Conservation (phyloP, 345 rosid genomes). For the Eucalyptus globulus region DNA sequence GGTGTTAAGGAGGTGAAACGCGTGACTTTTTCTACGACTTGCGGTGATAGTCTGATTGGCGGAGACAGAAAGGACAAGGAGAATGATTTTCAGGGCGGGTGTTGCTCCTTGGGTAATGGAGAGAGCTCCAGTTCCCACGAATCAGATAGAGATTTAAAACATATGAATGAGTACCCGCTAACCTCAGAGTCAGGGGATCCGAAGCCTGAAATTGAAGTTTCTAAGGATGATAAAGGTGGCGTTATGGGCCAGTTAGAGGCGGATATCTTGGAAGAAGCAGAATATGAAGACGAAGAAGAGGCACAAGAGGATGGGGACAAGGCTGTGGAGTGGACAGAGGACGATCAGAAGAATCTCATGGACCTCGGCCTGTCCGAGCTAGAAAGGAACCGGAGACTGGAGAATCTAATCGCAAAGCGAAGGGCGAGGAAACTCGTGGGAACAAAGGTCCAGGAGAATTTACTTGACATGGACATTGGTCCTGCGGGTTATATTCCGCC, state of each 20-base stretch:
- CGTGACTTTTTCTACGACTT: neutral
- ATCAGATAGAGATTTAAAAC: neutral
- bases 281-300: conserved; percentile 29
- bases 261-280: conserved; percentile 28
- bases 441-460: conserved; percentile 29
- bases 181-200: conserved; percentile 3
- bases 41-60: neutral
- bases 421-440: conserved; percentile 41
- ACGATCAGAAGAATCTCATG: conserved; percentile 78
- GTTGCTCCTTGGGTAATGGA: neutral
- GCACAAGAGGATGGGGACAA: conserved; percentile 8
- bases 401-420: conserved; percentile 63
- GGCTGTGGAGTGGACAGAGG: conserved; percentile 67
- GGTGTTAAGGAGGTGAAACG: neutral
- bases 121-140: neutral
- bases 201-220: neutral
- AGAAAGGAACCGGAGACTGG: conserved; percentile 73
- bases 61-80: neutral
- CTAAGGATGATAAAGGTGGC: neutral
- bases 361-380: conserved; percentile 80
- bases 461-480: conserved; percentile 8
- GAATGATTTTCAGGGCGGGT: neutral
- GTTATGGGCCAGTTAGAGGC: conserved; percentile 9
- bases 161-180: conserved; percentile 12
- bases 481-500: conserved; percentile 22